Evolutionary conservation across 768 basidiomycete species (phyloP).

Genomic region (Agaricus sinodeliciosus): DNA sequence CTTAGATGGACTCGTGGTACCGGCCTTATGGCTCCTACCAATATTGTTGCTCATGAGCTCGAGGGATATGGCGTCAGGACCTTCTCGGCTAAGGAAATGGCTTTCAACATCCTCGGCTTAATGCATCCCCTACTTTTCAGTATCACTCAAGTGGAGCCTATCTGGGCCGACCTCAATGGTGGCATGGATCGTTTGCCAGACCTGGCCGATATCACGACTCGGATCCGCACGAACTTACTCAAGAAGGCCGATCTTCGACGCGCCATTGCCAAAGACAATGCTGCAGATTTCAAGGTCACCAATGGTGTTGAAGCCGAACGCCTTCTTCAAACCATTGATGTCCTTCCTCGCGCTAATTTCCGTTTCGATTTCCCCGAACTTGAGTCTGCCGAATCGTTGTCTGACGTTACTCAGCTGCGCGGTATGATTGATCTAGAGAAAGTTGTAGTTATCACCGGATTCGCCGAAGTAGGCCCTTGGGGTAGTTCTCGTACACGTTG

Average conservation of each 20-base stretch:
- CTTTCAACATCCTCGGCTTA: constrained; percentile 97
- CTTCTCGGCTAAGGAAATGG: constrained; percentile 99
- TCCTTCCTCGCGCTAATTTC: constrained; percentile 98
- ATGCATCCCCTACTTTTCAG: constrained; percentile 99
- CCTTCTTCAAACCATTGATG: constrained; percentile 84
- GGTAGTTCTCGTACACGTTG: constrained; percentile 96
- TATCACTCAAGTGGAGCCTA: constrained; percentile 98
- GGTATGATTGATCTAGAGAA: constrained; percentile 94
- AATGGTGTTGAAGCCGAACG: constrained; percentile 91
- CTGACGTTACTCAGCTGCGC: constrained; percentile 70
- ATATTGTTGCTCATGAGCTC: constrained; percentile 89
- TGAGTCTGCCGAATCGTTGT: constrained; percentile 63
- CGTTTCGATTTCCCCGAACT: constrained; percentile 88
- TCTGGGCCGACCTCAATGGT: constrained; percentile 98
- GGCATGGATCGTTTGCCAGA: constrained; percentile 97
- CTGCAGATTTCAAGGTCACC: constrained; percentile 89
- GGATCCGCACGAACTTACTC: constrained; percentile 76
- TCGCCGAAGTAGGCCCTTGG: constrained; percentile 97
- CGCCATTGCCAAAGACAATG: constrained; percentile 89
- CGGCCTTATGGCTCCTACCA: constrained; percentile 92
- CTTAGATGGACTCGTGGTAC: constrained; percentile 95
- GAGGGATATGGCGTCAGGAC: constrained; percentile 93
- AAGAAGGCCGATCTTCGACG: constrained; percentile 90
- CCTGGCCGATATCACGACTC: constrained; percentile 84
- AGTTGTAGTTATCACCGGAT: constrained; percentile 93